Conservation (phyloP, 768 basidiomycete species). For the Suillus subluteus region DNA sequence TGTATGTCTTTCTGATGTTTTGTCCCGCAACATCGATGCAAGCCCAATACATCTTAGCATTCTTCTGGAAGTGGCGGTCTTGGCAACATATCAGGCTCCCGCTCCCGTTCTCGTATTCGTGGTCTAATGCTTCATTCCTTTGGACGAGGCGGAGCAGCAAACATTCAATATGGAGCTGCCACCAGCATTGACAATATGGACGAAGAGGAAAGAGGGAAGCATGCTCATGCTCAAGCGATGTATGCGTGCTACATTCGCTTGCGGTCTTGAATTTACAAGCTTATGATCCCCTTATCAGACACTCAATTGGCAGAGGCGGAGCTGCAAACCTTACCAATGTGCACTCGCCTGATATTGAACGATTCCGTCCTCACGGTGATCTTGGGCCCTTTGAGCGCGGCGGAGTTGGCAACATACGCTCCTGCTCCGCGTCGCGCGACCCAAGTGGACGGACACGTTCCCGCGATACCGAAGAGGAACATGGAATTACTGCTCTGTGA, state of each 20-base stretch:
- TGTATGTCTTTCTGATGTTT: slow-evolving; percentile 32
- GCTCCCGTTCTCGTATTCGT: slow-evolving; percentile 52
- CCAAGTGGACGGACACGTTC: slow-evolving; percentile 26
- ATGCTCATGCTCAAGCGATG: slow-evolving; percentile 40
- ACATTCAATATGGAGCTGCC: slow-evolving; percentile 43
- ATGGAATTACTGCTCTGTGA: slow-evolving; percentile 8
- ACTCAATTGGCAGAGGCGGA: slow-evolving; percentile 75
- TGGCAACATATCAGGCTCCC: slow-evolving; percentile 60
- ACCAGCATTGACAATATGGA: slow-evolving; percentile 31
- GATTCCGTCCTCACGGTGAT: slow-evolving; percentile 27
- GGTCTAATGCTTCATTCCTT: slow-evolving; percentile 48
- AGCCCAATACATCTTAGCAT: slow-evolving; percentile 36
- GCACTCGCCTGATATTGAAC: slow-evolving; percentile 44
- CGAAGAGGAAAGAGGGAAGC: slow-evolving; percentile 36
- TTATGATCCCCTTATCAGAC: slow-evolving; percentile 37
- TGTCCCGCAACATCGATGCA: slow-evolving; percentile 3
- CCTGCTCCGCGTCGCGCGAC: slow-evolving; percentile 38
- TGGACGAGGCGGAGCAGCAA: slow-evolving; percentile 69
- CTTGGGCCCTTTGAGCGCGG: slow-evolving; percentile 57
- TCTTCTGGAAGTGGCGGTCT: slow-evolving; percentile 68
- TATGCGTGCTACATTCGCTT: slow-evolving; percentile 32
- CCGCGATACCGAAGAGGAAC: slow-evolving; percentile 12
- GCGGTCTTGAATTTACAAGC: slow-evolving; percentile 9
- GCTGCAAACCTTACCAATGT: slow-evolving; percentile 53
- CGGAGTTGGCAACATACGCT: slow-evolving; percentile 61